Evolutionary conservation across 352 stramenopile genomes (phyloP).

Genomic region (Phytophthora agathidicida): DNA sequence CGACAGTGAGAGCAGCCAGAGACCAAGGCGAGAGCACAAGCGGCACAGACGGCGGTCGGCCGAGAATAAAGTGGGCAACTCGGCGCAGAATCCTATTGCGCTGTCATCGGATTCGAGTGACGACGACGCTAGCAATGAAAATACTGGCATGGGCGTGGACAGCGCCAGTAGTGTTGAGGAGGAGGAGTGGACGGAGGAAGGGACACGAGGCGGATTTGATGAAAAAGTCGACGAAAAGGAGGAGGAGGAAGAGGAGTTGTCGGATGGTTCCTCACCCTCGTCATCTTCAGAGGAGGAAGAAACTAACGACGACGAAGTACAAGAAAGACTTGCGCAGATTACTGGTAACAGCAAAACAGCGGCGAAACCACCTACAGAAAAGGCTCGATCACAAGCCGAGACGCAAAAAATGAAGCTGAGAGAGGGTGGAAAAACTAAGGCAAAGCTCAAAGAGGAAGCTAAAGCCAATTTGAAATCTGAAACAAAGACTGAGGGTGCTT

Average conservation of each 20-base stretch:
- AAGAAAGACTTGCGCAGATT: slow-evolving; percentile 14
- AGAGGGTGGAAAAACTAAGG: slow-evolving; percentile 12
- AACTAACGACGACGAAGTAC: slow-evolving; percentile 10
- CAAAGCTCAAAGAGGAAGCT: not conserved
- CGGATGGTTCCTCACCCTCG: slow-evolving; percentile 1
- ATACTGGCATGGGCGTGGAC: not conserved
- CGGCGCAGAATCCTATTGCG: slow-evolving; percentile 27
- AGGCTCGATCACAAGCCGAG: slow-evolving; percentile 1
- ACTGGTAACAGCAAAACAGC: not conserved
- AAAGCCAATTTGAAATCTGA: not conserved
- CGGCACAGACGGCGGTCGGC: slow-evolving; percentile 7
- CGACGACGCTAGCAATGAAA: slow-evolving; percentile 2
- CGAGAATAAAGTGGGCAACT: slow-evolving; percentile 12
- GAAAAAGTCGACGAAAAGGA: slow-evolving; percentile 31
- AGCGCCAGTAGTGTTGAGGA: slow-evolving; percentile 19
- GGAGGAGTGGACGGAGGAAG: slow-evolving; percentile 24
- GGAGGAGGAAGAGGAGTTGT: slow-evolving; percentile 14
- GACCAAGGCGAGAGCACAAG: slow-evolving; percentile 7
- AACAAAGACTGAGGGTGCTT: not conserved
- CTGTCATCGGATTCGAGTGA: slow-evolving; percentile 32
- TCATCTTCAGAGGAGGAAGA: slow-evolving; percentile 13
- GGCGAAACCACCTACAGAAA: slow-evolving; percentile 1
- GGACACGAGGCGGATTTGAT: slow-evolving; percentile 17
- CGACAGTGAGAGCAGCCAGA: slow-evolving; percentile 6
- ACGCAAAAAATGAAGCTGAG: slow-evolving; percentile 5